Percentiles rank a stretch among this genome's conserved stretches.
Conservation (phyloP, 2,329 filamentous ascomycete genomes). For the Macroventuria anomochaeta region DNA sequence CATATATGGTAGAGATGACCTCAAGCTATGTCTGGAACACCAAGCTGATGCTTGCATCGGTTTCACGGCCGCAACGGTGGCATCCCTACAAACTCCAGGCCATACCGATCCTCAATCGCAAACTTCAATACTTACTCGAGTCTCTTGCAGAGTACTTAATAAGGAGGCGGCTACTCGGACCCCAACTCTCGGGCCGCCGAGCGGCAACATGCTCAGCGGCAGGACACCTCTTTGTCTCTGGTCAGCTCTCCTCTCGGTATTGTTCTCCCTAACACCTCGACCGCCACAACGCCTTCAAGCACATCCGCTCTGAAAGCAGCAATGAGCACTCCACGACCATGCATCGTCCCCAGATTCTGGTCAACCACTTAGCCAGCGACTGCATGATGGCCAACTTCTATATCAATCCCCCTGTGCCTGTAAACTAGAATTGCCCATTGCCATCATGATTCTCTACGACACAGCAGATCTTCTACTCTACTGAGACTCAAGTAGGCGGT, state of each 20-base stretch:
- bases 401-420: background rate
- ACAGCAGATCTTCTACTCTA: conserved; percentile 3
- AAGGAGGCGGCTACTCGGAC: background rate
- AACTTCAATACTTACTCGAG: no score
- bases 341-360: background rate
- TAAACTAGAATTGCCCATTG: background rate
- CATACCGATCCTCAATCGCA: no score
- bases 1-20: background rate
- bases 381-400: background rate
- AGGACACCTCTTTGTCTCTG: background rate
- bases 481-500: conserved; percentile 2
- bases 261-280: background rate
- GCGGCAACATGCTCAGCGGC: background rate
- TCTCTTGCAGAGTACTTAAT: background rate
- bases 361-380: background rate
- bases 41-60: no score
- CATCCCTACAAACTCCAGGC: no score
- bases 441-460: conserved; percentile 7
- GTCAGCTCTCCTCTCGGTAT: background rate
- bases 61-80: no score
- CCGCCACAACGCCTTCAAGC: background rate
- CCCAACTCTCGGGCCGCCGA: background rate
- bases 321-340: background rate
- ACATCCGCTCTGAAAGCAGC: background rate
- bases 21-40: background rate